Evolutionary conservation across 495 filamentous ascomycete species (phyloP).

Genomic region (Trichodelitschia bisporula): DNA sequence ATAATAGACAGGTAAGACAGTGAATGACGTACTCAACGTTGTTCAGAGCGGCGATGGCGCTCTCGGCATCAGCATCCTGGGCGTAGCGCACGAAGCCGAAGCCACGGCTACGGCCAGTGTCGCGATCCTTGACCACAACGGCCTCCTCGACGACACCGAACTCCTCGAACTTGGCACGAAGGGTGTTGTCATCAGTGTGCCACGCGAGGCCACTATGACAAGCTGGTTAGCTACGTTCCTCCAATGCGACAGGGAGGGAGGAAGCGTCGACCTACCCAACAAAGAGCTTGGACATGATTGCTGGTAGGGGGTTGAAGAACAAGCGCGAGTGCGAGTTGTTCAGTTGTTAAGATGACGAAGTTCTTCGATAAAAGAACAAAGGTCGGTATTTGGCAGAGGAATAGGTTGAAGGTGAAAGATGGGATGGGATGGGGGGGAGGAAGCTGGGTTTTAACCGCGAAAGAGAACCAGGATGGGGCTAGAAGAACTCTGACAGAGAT

Average conservation of each 20-base stretch:
- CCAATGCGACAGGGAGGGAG: too few species aligned
- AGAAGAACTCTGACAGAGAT: too few species aligned
- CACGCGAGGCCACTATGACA: slow-evolving; percentile 96
- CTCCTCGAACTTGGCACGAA: slow-evolving; percentile 70
- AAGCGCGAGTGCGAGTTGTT: background rate
- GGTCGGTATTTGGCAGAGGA: background rate
- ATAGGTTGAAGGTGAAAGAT: background rate
- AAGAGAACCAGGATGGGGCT: too few species aligned
- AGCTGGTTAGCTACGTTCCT: too few species aligned
- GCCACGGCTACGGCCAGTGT: slow-evolving; percentile 84
- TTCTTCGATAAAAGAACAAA: background rate
- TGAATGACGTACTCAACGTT: slow-evolving; percentile 53
- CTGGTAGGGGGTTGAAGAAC: background rate
- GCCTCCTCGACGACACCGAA: slow-evolving; percentile 82
- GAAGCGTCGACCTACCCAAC: slow-evolving; percentile 51
- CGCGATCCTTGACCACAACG: slow-evolving; percentile 94
- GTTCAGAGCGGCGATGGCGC: slow-evolving; percentile 69
- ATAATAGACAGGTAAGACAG: slow-evolving; percentile 2
- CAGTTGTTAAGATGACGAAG: background rate
- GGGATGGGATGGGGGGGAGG: too few species aligned
- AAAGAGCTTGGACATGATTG: slow-evolving; percentile 63
- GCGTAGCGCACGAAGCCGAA: slow-evolving; percentile 90
- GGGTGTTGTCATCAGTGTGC: slow-evolving; percentile 75
- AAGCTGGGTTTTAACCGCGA: too few species aligned
- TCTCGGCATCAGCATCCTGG: slow-evolving; percentile 58